These are phyloP conservation scores for Tetrahymena thermophila DNA, from an alignment of 73 alveolate genomes.

Conservation along the genomic window DNA sequence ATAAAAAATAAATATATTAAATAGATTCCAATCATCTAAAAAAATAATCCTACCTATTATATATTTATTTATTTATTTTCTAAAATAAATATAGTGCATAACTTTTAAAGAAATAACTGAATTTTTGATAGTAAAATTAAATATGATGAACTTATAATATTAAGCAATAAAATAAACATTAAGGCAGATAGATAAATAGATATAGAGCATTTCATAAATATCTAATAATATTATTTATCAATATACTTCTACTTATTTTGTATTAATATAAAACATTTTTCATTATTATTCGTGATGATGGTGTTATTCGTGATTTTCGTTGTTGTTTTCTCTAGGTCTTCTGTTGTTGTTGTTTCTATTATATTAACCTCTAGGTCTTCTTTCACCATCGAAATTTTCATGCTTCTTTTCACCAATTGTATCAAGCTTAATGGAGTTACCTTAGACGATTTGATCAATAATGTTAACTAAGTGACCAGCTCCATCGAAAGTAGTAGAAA, in stretches of 20 bases:
- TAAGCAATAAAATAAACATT: neutral
- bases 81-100: no score
- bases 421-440: neutral
- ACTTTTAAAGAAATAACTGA: neutral
- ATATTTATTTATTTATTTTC: no score
- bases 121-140: no score
- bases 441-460: neutral
- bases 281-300: neutral
- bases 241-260: neutral
- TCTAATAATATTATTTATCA: neutral
- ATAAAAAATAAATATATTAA: no score
- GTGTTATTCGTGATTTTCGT: neutral
- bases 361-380: neutral
- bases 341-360: neutral
- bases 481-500: neutral
- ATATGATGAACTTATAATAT: neutral
- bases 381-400: neutral
- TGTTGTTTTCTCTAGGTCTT: neutral
- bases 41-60: no score
- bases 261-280: neutral
- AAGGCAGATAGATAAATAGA: neutral
- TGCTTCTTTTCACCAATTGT: neutral
- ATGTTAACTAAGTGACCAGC: neutral
- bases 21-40: no score
- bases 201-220: no score